phyloP scores from a whole-genome alignment of 148 eudicot species.

The Spergularia bocconei region DNA sequence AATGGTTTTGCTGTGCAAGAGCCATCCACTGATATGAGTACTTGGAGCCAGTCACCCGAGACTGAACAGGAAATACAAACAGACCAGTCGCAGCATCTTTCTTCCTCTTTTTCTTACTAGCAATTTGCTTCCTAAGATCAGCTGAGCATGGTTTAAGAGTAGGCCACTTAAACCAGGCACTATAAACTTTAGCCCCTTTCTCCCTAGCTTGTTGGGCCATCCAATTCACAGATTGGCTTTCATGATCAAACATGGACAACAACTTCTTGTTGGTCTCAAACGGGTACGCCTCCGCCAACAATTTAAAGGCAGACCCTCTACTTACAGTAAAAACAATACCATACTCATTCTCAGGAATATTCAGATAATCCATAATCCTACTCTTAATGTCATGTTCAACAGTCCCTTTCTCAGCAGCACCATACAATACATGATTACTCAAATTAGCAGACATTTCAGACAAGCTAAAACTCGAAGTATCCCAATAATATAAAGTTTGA shows the following conservation, averaged over 20 bases:
- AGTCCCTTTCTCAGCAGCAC: conserved; percentile 85
- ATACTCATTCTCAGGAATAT: conserved; percentile 95
- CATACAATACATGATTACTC: conserved; percentile 90
- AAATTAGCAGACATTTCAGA: conserved; percentile 92
- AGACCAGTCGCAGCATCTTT: conserved; percentile 84
- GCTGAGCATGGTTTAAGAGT: conserved; percentile 85
- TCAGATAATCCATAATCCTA: conserved; percentile 87
- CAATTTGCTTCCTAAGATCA: conserved; percentile 79
- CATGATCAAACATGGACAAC: conserved; percentile 97
- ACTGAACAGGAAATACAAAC: conserved; percentile 93
- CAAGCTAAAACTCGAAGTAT: conserved; percentile 77
- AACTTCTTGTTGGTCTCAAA: conserved; percentile 87
- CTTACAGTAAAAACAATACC: conserved; percentile 94
- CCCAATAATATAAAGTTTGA: conserved; percentile 80
- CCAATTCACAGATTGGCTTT: conserved; percentile 96
- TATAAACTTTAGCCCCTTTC: conserved; percentile 88
- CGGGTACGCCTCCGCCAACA: conserved; percentile 93
- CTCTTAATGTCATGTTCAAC: conserved; percentile 83
- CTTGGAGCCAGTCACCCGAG: conserved; percentile 91
- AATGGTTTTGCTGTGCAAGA: conserved; percentile 86
- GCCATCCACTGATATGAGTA: conserved; percentile 99
- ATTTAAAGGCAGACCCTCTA: conserved; percentile 90
- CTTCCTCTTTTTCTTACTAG: conserved; percentile 76
- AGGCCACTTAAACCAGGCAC: conserved; percentile 96
- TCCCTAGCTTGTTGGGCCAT: conserved; percentile 86